Evolutionary conservation across 2,329 filamentous ascomycete species (phyloP).

Genomic region (Knufia petricola): DNA sequence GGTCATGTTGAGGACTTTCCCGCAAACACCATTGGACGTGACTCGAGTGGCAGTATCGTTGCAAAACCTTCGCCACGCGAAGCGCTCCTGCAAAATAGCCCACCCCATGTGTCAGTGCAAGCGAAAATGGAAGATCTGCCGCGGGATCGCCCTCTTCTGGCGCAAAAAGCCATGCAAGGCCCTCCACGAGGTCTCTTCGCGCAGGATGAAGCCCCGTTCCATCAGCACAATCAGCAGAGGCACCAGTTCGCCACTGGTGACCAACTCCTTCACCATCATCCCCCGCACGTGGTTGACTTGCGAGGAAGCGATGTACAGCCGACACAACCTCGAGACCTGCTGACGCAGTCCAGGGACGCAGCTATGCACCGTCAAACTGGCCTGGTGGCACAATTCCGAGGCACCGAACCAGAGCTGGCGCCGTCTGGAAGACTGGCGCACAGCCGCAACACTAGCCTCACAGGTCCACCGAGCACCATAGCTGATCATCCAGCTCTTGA

Average conservation of each 20-base stretch:
- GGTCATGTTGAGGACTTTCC: constrained; percentile 22
- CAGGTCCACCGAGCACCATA: background rate
- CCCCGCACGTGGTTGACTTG: constrained; percentile 15
- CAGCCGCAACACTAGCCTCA: constrained; percentile 4
- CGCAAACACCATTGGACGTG: constrained; percentile 15
- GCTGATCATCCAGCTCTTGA: background rate
- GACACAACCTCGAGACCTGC: constrained; percentile 11
- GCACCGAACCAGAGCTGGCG: constrained; percentile 6
- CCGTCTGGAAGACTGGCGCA: background rate
- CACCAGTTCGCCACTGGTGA: constrained; percentile 10
- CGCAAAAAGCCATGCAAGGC: constrained; percentile 29
- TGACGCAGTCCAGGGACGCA: constrained; percentile 8
- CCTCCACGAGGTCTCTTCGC: constrained; percentile 37
- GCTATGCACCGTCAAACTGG: constrained; percentile 4
- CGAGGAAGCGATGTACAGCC: constrained; percentile 4
- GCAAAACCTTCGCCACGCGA: constrained; percentile 12
- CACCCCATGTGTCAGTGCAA: constrained; percentile 9
- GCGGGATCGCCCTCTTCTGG: constrained; percentile 27
- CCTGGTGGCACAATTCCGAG: constrained; percentile 2
- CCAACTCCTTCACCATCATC: constrained; percentile 8
- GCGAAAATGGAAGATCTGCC: constrained; percentile 27
- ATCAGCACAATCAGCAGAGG: constrained; percentile 11
- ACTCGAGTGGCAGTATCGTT: constrained; percentile 14
- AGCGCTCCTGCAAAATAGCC: constrained; percentile 12
- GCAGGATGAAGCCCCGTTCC: constrained; percentile 23